A percentile compares a stretch with the other conserved stretches of the same genome.
phyloP scores from a whole-genome alignment of 352 stramenopile species.

The Phytophthora podocarpi region DNA sequence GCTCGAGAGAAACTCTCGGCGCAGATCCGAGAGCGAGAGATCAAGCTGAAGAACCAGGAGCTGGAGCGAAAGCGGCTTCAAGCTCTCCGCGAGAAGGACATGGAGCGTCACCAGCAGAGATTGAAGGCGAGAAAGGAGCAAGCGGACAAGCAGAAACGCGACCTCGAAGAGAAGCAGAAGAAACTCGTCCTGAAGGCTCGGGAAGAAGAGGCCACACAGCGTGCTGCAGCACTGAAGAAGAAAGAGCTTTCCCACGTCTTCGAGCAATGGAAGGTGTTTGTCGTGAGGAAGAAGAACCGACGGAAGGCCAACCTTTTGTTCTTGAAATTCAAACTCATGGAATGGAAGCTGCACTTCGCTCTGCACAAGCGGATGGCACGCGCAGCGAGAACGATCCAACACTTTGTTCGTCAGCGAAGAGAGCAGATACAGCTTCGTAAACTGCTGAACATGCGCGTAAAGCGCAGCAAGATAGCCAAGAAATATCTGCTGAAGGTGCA shows the following conservation, averaged over 20 bases:
- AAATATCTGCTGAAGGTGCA: constrained; percentile 68
- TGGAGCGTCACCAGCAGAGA: constrained; percentile 59
- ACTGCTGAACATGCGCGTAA: constrained; percentile 47
- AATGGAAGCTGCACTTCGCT: constrained; percentile 54
- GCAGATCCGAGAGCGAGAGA: constrained; percentile 56
- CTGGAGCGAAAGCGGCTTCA: constrained; percentile 66
- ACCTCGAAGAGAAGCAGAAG: constrained; percentile 49
- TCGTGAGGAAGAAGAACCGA: constrained; percentile 40
- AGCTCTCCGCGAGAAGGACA: constrained; percentile 56
- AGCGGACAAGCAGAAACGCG: constrained; percentile 44
- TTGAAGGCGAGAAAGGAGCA: constrained; percentile 58
- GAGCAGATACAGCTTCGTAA: constrained; percentile 36
- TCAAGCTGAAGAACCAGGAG: constrained; percentile 50
- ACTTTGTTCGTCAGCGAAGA: constrained; percentile 22
- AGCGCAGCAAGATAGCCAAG: constrained; percentile 54
- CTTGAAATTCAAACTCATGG: constrained; percentile 64
- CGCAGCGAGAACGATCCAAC: constrained; percentile 49
- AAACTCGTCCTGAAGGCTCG: constrained; percentile 53
- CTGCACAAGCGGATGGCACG: constrained; percentile 27
- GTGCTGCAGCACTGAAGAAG: constrained; percentile 27
- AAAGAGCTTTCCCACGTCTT: constrained; percentile 34
- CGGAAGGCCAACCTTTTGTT: constrained; percentile 62
- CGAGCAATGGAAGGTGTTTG: constrained; percentile 42
- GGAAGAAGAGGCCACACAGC: constrained; percentile 52
- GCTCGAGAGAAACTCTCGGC: constrained; percentile 55